Evolutionary conservation across 495 filamentous ascomycete genomes (phyloP).

Genomic region (Parathielavia appendiculata): DNA sequence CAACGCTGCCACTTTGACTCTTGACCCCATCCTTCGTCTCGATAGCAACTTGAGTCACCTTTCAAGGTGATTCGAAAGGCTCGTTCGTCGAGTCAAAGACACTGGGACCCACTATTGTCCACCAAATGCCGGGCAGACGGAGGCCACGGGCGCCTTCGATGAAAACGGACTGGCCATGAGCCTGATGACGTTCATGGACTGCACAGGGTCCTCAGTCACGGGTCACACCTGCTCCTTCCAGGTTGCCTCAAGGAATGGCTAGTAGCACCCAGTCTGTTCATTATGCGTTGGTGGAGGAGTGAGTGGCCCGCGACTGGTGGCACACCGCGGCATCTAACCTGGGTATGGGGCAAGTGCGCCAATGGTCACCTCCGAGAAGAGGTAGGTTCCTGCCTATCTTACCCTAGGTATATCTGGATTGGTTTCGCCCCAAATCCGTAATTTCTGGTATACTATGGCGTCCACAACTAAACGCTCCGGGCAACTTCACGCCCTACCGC

Average conservation of each 20-base stretch:
- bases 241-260: background rate
- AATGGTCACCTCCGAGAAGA: background rate
- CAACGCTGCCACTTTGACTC: background rate
- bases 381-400: background rate
- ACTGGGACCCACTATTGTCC: background rate
- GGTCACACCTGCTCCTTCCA: too few relatives aligned
- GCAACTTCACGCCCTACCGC: constrained; percentile 1
- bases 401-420: background rate
- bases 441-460: background rate
- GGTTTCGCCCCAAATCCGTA: background rate
- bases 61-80: background rate
- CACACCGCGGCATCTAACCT: background rate
- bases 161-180: background rate
- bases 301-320: background rate
- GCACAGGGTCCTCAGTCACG: background rate
- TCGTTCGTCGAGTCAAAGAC: background rate
- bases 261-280: background rate
- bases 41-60: background rate
- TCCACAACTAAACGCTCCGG: background rate
- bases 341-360: constrained; percentile 2
- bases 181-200: background rate
- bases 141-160: background rate
- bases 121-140: constrained; percentile 5
- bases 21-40: background rate
- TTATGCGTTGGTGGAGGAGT: background rate